These are phyloP conservation scores for Xenoacremonium recifei DNA, from an alignment of 2,329 filamentous ascomycete species.

Conservation along the genomic window DNA sequence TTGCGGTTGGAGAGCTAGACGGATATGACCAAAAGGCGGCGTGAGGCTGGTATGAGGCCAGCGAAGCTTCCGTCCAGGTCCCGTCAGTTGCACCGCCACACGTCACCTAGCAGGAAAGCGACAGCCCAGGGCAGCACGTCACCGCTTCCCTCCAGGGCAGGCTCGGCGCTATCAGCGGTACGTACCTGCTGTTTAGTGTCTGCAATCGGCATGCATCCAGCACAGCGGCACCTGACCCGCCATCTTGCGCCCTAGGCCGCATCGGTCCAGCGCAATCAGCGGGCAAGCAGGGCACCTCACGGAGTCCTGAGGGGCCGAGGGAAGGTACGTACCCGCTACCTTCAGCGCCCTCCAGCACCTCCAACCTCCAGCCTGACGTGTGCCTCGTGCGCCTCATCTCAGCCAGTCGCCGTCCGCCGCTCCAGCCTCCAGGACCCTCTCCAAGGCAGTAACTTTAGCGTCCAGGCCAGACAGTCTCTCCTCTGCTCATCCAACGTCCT, in stretches of 20 bases:
- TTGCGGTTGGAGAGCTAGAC: not conserved
- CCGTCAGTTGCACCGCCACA: not conserved
- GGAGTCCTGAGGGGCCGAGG: not conserved
- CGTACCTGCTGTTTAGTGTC: no score
- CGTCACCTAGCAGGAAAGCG: not conserved
- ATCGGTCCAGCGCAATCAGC: not conserved
- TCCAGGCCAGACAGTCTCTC: not conserved
- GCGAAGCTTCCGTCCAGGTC: not conserved
- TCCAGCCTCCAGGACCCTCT: constrained; percentile 11
- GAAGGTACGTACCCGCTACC: not conserved
- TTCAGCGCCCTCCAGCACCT: not conserved
- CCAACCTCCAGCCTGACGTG: constrained; percentile 14
- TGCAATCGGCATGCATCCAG: no score
- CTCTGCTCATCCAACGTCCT: not conserved
- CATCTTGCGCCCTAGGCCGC: not conserved
- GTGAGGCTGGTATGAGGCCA: constrained; percentile 1
- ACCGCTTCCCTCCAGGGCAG: no score
- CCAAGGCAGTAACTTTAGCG: constrained; percentile 16
- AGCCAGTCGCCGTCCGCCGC: constrained; percentile 17
- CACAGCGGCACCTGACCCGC: not conserved
- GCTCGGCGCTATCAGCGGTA: no score
- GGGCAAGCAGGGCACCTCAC: not conserved
- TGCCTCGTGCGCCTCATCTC: constrained; percentile 20
- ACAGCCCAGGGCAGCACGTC: not conserved
- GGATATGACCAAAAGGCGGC: no score